A percentile compares a stretch with the other conserved stretches of the same genome.
These are phyloP conservation scores for Candolleomyces eurysporus DNA, from an alignment of 768 basidiomycete genomes.

Conservation along the genomic window DNA sequence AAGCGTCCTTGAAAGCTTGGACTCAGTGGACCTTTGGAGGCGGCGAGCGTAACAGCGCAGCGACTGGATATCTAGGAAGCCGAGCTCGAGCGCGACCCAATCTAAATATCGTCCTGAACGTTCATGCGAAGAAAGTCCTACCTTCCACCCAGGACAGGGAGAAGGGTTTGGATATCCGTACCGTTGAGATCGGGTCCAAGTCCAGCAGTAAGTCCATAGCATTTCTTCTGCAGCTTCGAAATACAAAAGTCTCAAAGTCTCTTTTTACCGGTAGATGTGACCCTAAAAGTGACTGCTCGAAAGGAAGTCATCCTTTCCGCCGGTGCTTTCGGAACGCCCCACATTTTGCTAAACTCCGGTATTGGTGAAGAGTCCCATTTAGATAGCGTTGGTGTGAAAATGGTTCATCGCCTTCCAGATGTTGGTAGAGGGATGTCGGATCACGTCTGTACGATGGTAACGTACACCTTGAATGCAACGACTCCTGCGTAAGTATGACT, in stretches of 20 bases:
- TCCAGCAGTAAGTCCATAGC: not conserved
- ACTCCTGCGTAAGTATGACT: too few species aligned
- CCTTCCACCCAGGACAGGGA: not conserved
- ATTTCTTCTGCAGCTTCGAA: too few species aligned
- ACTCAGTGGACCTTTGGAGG: not conserved
- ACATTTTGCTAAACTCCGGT: conserved; percentile 23
- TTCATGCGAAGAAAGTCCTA: not conserved
- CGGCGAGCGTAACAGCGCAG: conserved; percentile 3
- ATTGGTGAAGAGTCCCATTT: conserved; percentile 23
- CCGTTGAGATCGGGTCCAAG: conserved; percentile 7
- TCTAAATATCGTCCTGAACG: not conserved
- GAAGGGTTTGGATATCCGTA: not conserved
- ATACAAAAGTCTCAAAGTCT: not conserved
- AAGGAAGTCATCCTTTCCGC: conserved; percentile 49
- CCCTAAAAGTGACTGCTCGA: conserved; percentile 34
- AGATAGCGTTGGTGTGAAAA: conserved; percentile 10
- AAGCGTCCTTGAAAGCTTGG: not conserved
- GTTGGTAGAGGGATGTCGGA: conserved; percentile 22
- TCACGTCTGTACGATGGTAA: conserved; percentile 2
- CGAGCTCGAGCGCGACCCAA: not conserved
- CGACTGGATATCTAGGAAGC: not conserved
- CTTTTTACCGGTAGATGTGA: not conserved
- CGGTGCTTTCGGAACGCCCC: conserved; percentile 20
- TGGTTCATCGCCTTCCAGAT: conserved; percentile 17
- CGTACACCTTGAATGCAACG: too few species aligned